Evolutionary conservation across 352 stramenopile species (phyloP).

Genomic region (Globisporangium okanoganense): DNA sequence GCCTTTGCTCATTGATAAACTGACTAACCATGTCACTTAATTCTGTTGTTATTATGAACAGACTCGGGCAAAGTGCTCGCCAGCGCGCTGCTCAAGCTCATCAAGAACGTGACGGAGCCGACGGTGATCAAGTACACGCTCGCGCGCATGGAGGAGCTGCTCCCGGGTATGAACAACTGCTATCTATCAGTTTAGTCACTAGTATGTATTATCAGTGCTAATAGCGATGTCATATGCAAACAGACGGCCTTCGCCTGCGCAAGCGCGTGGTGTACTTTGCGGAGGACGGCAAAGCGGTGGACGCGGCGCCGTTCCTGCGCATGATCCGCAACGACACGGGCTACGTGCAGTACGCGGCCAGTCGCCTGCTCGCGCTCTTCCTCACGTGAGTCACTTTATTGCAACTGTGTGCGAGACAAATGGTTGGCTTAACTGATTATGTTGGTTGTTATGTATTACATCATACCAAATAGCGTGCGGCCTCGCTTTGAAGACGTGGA

Average conservation of each 20-base stretch:
- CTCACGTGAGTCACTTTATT: slow-evolving; percentile 46
- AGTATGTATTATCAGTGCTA: neutral
- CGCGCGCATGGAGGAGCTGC: slow-evolving; percentile 81
- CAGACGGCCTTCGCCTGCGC: slow-evolving; percentile 70
- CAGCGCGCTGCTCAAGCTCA: slow-evolving; percentile 70
- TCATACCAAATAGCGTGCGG: slow-evolving; percentile 65
- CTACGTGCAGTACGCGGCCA: slow-evolving; percentile 82
- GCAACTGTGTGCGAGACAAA: neutral
- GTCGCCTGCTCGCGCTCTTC: slow-evolving; percentile 78
- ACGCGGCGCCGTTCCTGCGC: slow-evolving; percentile 76
- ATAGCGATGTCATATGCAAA: neutral
- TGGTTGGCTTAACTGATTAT: neutral
- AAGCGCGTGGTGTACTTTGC: slow-evolving; percentile 81
- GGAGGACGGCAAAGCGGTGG: slow-evolving; percentile 63
- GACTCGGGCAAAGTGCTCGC: slow-evolving; percentile 63
- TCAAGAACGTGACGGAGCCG: slow-evolving; percentile 87
- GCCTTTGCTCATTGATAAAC: neutral
- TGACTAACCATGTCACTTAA: neutral
- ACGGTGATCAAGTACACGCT: slow-evolving; percentile 86
- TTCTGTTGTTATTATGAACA: slow-evolving; percentile 7
- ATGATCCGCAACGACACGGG: slow-evolving; percentile 84
- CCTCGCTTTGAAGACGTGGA: slow-evolving; percentile 77
- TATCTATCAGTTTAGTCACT: neutral
- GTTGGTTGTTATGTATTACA: neutral
- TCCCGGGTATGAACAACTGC: slow-evolving; percentile 34